Base-by-base conservation (phyloP, 495 filamentous ascomycete species). In the Penicillium cataractarum region DNA sequence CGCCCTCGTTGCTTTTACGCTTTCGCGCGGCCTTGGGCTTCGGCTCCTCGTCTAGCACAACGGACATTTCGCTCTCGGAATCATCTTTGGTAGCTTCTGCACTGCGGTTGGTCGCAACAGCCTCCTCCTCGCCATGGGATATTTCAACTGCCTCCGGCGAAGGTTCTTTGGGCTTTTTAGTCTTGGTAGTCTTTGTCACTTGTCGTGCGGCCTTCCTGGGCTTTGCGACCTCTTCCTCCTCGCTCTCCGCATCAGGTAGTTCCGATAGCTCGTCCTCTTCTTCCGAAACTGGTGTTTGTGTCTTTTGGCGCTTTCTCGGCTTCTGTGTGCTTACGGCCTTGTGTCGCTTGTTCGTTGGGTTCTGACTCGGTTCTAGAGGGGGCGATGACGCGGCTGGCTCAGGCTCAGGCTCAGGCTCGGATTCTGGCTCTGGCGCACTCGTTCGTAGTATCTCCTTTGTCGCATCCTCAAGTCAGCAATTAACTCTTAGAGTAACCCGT, bases 41-140 rank as follows among this genome's bases (percentile, higher is more conserved):
- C 0, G 88, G 89, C 15, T 85, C 83, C 49, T 92, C 88, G 65
- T 93, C 92, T 24, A 91, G 65, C 17, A 97, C 80, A 2, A 86
- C 82, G 7, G 92, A 96, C 80, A 95, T 81, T 56, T 93, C 91
- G 71, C 91, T 95, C 46, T 90, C 88, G 2, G 89, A 92, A 31
- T 82, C 84, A 21, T 86, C 80, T 5, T 71, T 79, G 32, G 65
- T 70, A 40, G 64, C 59, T 33, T 76, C 72, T 32, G 71, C 58
- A 12, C 71, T 65, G 31, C 67, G 24, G 53, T 74, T 69, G n/a
- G 64, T 37, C 17, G 60, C 65, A 8, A 68, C 62, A 13, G 60
- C 61, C 39, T 74, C 64, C n/a, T 68, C 66, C 46, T 75, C 64
- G 19, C 67, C 65, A 7, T 32, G 62, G 39, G 70, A 71, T 15